These are phyloP conservation scores for Aspergillus hortae DNA, from an alignment of 2,329 filamentous ascomycete species.

Conservation along the genomic window DNA sequence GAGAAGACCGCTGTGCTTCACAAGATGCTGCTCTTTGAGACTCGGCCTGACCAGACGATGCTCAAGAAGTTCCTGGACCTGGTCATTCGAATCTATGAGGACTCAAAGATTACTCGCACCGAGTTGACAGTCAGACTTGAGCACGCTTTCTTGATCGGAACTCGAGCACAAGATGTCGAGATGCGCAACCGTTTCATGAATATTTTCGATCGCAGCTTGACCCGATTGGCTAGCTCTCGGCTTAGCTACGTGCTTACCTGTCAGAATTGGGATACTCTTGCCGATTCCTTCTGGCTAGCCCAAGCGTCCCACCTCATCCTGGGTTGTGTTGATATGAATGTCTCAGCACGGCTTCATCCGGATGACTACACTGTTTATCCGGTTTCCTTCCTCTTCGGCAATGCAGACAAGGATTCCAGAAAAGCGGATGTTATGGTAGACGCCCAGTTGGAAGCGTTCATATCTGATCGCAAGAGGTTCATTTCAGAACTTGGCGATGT, in stretches of 20 bases:
- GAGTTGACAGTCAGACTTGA: constrained; percentile 97
- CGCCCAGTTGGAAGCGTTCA: constrained; percentile 74
- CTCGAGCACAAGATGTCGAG: constrained; percentile 85
- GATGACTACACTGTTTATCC: constrained; percentile 82
- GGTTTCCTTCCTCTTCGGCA: constrained; percentile 67
- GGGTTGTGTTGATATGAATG: constrained; percentile 82
- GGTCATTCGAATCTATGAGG: constrained; percentile 96
- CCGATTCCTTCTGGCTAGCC: constrained; percentile 93
- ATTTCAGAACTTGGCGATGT: constrained; percentile 78
- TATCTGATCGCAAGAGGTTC: constrained; percentile 78
- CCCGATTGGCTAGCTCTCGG: constrained; percentile 84
- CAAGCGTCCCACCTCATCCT: constrained; percentile 92
- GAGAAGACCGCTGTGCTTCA: constrained; percentile 99
- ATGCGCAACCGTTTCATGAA: constrained; percentile 97
- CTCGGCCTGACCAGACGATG: constrained; percentile 75
- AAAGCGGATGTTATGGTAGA: constrained; percentile 69
- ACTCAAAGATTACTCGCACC: constrained; percentile 89
- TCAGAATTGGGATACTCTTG: constrained; percentile 95
- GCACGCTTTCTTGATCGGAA: constrained; percentile 95
- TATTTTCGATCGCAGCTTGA: constrained; percentile 92
- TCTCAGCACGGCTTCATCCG: constrained; percentile 69
- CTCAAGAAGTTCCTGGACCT: constrained; percentile 91
- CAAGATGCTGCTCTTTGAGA: constrained; percentile 97
- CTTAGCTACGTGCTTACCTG: constrained; percentile 83
- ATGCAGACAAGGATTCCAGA: constrained; percentile 67